A percentile compares a stretch with the other conserved stretches of the same genome.
Evolutionary conservation across 2,329 filamentous ascomycete species (phyloP).

Genomic region (Alternaria postmessia): DNA sequence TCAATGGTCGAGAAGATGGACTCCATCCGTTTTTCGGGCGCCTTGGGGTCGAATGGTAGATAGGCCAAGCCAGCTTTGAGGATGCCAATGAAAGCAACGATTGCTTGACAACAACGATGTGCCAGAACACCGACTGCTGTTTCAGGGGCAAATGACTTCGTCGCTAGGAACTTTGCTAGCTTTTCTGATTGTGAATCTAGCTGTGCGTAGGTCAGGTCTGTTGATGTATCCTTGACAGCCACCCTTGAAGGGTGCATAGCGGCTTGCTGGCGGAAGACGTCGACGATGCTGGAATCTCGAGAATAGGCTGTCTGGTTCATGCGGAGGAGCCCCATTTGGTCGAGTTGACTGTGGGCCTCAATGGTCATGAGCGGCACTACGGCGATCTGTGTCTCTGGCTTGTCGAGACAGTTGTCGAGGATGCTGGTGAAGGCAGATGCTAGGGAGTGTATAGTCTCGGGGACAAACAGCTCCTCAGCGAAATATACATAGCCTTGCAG

Average conservation of each 20-base stretch:
- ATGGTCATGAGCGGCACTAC: background rate
- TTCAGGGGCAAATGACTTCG: constrained; percentile 2
- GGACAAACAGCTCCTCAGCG: constrained; percentile 6
- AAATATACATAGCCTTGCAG: background rate
- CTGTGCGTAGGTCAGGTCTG: constrained; percentile 17
- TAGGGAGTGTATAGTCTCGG: too few species aligned
- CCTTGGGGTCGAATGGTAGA: constrained; percentile 48
- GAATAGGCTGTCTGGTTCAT: constrained; percentile 5
- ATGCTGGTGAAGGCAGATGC: constrained; percentile 3
- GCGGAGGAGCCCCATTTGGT: background rate
- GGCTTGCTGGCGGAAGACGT: constrained; percentile 13
- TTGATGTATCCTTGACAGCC: constrained; percentile 17
- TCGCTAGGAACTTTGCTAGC: too few species aligned
- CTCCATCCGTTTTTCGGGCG: constrained; percentile 37
- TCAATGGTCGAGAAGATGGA: constrained; percentile 52
- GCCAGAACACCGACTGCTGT: constrained; percentile 27
- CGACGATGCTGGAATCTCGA: constrained; percentile 9
- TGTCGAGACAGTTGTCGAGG: constrained; percentile 7
- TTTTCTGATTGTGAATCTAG: constrained; percentile 3
- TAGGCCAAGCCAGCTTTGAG: constrained; percentile 54
- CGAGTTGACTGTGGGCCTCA: background rate
- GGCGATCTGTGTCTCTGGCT: constrained; percentile 6
- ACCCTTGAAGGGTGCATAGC: background rate
- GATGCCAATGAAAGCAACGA: constrained; percentile 51
- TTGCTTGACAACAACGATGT: constrained; percentile 21